Evolutionary conservation across 352 stramenopile genomes (phyloP), one percentile per base, ranked within the genome.

Genomic region (Globisporangium abappressorium): DNA sequence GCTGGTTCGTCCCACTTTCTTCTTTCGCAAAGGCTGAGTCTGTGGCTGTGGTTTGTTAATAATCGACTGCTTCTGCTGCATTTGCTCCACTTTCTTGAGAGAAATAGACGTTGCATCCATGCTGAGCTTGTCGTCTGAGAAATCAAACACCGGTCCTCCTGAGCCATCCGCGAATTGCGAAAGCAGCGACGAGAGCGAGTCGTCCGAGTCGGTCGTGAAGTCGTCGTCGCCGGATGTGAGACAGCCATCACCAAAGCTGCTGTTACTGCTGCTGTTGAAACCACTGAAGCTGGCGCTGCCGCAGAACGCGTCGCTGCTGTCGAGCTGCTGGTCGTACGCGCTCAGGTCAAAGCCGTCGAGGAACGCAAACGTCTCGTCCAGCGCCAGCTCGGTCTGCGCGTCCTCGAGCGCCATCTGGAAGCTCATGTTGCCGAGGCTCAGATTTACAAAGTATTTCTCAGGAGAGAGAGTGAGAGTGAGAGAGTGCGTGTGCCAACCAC

Each of bases 311-410:
- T 47, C 41, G 15, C 14, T 47, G 15, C 4, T 47, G 53, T 15
- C 53, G n/a, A 22, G 53, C 12, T 58, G 26, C 53, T 22, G n/a
- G 26, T 58, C 14, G 8, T 58, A 47, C 41, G 41, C 41, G 41
- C 41, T 47, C 11, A 67, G 14, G 18, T 67, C 49, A 34, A 59
- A 51, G 62, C 24, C 26, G 34, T 67, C 62, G 22, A 67, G 41
- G 34, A 67, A 54, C 51, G 62, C 33, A 24, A 64, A 55, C 36
- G 57, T 33, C 24, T 54, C 62, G 24, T 67, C 51, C 26, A 67
- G 49, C 20, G 15, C 47, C 24, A 51, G 41, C 15, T 22, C 51
- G 14, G 5, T 24, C 22, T 57, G 51, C 41, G 41, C 41, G 41
- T 47, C 41, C 20, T 33, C 47, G 41, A 51, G 41, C 8, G 36